Evolutionary conservation across 2,329 filamentous ascomycete species (phyloP).

Genomic region (Hymenoscyphus salicellus): DNA sequence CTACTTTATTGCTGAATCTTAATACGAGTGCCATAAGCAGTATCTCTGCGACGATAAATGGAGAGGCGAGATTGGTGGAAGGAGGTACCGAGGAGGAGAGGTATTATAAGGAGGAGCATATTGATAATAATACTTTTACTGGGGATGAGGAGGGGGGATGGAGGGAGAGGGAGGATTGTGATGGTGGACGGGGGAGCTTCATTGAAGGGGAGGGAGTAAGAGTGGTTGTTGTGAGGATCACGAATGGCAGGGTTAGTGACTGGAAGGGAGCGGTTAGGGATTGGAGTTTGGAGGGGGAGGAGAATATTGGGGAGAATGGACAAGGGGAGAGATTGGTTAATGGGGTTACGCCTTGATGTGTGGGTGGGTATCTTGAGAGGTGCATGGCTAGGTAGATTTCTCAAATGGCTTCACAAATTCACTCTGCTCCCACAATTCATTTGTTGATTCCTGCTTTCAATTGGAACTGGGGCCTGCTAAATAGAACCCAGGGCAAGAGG

Average conservation of each 20-base stretch:
- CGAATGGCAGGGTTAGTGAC: slow-evolving; percentile 83
- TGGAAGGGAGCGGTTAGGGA: slow-evolving; percentile 94
- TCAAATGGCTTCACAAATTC: too few species aligned
- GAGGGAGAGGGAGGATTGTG: slow-evolving; percentile 36
- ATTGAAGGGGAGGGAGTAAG: slow-evolving; percentile 79
- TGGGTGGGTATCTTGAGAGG: background rate
- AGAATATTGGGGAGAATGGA: background rate
- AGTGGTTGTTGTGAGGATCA: slow-evolving; percentile 82
- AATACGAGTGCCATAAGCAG: slow-evolving; percentile 84
- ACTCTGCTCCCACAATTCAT: too few species aligned
- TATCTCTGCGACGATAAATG: slow-evolving; percentile 92
- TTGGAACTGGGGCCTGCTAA: too few species aligned
- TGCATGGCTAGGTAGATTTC: background rate
- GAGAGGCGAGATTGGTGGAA: slow-evolving; percentile 72
- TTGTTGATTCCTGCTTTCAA: too few species aligned
- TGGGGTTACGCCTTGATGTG: slow-evolving; percentile 20
- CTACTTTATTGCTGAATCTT: slow-evolving; percentile 80
- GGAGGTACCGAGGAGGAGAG: slow-evolving; percentile 75
- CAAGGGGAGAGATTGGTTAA: slow-evolving; percentile 27
- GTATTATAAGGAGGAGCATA: slow-evolving; percentile 78
- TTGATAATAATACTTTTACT: slow-evolving; percentile 89
- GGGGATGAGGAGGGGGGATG: slow-evolving; percentile 46
- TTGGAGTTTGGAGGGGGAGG: slow-evolving; percentile 46
- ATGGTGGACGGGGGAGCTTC: slow-evolving; percentile 61
- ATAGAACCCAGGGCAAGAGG: too few species aligned